Conservation (phyloP, 2,329 filamentous ascomycete genomes). For the Chrysosphaeria jannelii region DNA sequence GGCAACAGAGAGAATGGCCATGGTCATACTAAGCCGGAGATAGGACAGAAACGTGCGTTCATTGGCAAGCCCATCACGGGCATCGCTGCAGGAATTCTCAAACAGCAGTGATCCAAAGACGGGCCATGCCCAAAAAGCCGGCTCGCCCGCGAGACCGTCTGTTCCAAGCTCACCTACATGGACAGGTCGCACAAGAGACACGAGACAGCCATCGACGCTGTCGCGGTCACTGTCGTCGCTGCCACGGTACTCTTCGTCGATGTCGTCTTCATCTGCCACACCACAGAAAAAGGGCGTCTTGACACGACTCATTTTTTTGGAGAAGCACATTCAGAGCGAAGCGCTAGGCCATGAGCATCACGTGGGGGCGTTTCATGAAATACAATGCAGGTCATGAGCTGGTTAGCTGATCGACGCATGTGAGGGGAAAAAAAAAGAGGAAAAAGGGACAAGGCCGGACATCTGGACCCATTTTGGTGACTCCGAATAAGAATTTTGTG, state of each 20-base stretch:
- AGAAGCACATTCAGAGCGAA: too few species aligned
- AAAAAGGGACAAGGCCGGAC: too few species aligned
- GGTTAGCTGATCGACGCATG: too few species aligned
- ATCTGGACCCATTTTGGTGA: too few species aligned
- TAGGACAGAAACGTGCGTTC: conserved; percentile 74
- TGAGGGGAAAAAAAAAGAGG: too few species aligned
- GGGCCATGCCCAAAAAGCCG: conserved; percentile 27
- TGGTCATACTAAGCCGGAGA: conserved; percentile 66
- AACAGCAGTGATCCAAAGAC: conserved; percentile 38
- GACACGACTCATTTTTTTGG: too few species aligned
- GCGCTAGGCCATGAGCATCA: too few species aligned
- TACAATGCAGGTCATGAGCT: too few species aligned
- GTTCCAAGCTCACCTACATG: conserved; percentile 12
- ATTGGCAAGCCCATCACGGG: conserved; percentile 45
- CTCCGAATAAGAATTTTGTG: too few species aligned
- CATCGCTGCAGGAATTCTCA: conserved; percentile 44
- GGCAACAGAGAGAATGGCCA: conserved; percentile 66
- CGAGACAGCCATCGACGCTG: conserved; percentile 8
- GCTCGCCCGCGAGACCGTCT: conserved; percentile 6
- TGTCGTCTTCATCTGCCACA: not conserved
- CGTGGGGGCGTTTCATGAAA: too few species aligned
- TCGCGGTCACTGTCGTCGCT: not conserved
- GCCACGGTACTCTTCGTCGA: not conserved
- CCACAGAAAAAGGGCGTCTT: too few species aligned
- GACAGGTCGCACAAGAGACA: conserved; percentile 14